A percentile compares a stretch with the other conserved stretches of the same genome.
phyloP scores from a whole-genome alignment of 2,329 filamentous ascomycete species.

The Plenodomus lindquistii region DNA sequence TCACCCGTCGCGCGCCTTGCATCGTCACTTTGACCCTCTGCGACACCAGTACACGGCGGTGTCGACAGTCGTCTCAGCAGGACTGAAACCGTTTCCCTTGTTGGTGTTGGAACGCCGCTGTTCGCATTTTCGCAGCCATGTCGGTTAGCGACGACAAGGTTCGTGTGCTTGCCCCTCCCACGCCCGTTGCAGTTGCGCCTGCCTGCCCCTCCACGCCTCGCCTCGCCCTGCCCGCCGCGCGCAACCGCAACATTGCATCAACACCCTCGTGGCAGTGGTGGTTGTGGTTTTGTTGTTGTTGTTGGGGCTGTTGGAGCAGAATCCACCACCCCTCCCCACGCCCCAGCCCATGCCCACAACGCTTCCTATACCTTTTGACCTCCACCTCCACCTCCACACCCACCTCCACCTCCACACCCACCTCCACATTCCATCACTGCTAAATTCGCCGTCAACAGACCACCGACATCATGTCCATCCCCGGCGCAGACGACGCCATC shows the following conservation, averaged over 20 bases:
- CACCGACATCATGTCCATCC: slow-evolving; percentile 49
- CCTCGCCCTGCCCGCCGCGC: slow-evolving; percentile 4
- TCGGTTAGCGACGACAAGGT: slow-evolving; percentile 46
- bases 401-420: background rate
- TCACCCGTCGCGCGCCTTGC: slow-evolving; percentile 18
- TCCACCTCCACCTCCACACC: background rate
- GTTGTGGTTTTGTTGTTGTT: background rate
- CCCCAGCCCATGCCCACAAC: background rate
- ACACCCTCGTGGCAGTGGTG: background rate
- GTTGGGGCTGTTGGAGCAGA: background rate
- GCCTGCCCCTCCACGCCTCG: slow-evolving; percentile 16
- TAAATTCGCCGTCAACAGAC: slow-evolving; percentile 16
- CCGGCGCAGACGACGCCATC: slow-evolving; percentile 74
- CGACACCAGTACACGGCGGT: slow-evolving; percentile 24
- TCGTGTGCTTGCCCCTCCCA: slow-evolving; percentile 38
- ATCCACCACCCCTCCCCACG: background rate
- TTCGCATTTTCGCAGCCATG: slow-evolving; percentile 25
- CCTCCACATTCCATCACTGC: slow-evolving; percentile 10
- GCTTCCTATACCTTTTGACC: slow-evolving; percentile 4
- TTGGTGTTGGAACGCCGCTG: slow-evolving; percentile 8
- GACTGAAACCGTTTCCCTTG: slow-evolving; percentile 10
- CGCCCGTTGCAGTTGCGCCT: slow-evolving; percentile 12
- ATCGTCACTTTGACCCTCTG: slow-evolving; percentile 13
- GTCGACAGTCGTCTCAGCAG: slow-evolving; percentile 22
- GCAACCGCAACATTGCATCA: background rate